Evolutionary conservation across 2,329 filamentous ascomycete genomes (phyloP), one percentile per base, ranked within the genome.

Genomic region (Aspergillus pseudotamarii): DNA sequence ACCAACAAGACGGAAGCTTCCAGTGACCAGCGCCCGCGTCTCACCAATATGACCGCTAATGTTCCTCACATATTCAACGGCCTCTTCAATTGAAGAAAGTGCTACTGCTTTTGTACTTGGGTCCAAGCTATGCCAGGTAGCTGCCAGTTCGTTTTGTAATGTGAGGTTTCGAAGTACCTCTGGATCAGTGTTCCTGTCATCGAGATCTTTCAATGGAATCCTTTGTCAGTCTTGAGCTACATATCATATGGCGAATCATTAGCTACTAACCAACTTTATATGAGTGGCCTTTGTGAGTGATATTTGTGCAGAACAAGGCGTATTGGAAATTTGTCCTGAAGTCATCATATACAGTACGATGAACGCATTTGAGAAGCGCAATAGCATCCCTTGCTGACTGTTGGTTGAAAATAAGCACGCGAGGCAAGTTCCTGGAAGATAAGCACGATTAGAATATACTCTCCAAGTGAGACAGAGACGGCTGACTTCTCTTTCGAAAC

Each of bases 351-450:
- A 41, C 12, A 75, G 63, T 23, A 69, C 54, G 57, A 54, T 58
- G 10, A 68, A 71, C 12, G 75, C 41, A 63, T 60, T 64, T 21
- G 14, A 75, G 12, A 23, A 77, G 64, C 26, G 58, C 45, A 19
- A 66, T 51, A 11, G 69, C 69, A 30, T 76, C 75, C 28, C 73
- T 68, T 36, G 69, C 62, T 54, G 73, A 74, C 23, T 72, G 69
- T 53, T 77, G 75, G 41, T 69, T 76, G 62, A 75, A 77, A 16
- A 77, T 74, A 28, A 77, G 68, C n/a, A 75, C 62, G 26, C 68
- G 68, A 19, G 28, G 50, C 10, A 58, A 59, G 34, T 58, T 67
- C 16, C 41, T 54, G 21, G 59, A 51, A 23, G 63, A 11, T 60
- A 55, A 58, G 55, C 23, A 36, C 4, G 28, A 43, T 54, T 53